phyloP scores from a whole-genome alignment of 371 early-diverging fungal genomes.

The Cokeromyces recurvatus region DNA sequence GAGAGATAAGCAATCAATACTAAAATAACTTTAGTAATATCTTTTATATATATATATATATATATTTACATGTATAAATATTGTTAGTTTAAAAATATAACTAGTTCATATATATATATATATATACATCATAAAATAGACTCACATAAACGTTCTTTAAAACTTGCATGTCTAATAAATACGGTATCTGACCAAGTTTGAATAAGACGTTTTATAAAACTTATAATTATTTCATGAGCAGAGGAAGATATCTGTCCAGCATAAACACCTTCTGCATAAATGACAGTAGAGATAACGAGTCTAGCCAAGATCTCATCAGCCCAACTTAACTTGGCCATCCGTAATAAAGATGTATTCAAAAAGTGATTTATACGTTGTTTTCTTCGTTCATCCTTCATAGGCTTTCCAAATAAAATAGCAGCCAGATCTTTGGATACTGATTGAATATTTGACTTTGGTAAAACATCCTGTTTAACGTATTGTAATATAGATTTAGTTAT shows the following conservation, averaged over 20 bases:
- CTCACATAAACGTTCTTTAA: slow-evolving; percentile 28
- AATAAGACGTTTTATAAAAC: no score
- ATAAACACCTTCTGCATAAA: slow-evolving; percentile 3
- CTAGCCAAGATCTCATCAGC: slow-evolving; percentile 11
- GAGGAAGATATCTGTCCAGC: no score
- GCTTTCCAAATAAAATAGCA: slow-evolving; percentile 7
- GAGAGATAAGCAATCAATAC: slow-evolving; percentile 20
- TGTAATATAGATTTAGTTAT: slow-evolving; percentile 1
- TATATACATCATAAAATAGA: no score
- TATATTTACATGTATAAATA: no score
- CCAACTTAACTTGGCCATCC: slow-evolving; percentile 8
- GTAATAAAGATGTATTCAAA: slow-evolving; percentile 6
- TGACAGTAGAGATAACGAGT: slow-evolving; percentile 3
- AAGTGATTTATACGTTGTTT: slow-evolving; percentile 1
- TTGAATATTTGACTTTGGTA: not conserved
- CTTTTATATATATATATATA: slow-evolving; percentile 6
- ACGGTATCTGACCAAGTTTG: slow-evolving; percentile 35
- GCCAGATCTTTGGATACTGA: not conserved
- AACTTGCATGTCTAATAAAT: slow-evolving; percentile 27
- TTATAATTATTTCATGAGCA: no score
- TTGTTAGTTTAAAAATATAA: no score
- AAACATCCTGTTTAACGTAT: not conserved
- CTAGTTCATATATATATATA: no score
- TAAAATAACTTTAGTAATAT: slow-evolving; percentile 23
- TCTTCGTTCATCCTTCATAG: no score